phyloP scores from a whole-genome alignment of 2,329 filamentous ascomycete species.

The Oidium heveae region DNA sequence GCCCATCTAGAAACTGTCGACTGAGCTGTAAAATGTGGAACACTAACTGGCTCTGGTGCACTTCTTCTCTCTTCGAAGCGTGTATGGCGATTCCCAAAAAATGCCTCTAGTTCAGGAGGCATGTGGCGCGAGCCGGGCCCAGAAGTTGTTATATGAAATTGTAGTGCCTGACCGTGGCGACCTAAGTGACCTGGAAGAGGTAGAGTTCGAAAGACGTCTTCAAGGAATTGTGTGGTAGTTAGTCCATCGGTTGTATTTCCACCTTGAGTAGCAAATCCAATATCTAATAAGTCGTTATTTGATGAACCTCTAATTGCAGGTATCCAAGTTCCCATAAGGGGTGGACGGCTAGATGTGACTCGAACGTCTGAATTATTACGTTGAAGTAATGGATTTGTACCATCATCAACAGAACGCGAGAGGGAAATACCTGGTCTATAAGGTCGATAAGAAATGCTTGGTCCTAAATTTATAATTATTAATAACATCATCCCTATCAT shows the following conservation, averaged over 20 bases:
- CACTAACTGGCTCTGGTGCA: constrained; percentile 12
- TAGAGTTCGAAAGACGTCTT: constrained; percentile 14
- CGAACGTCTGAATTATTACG: constrained; percentile 21
- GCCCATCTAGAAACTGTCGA: constrained; percentile 59
- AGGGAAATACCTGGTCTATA: constrained; percentile 24
- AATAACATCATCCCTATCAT: background rate
- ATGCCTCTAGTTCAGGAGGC: constrained; percentile 23
- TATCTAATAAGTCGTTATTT: constrained; percentile 11
- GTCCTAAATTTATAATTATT: constrained; percentile 7
- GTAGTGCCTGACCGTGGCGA: constrained; percentile 26
- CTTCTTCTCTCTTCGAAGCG: constrained; percentile 9
- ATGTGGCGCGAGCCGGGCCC: constrained; percentile 21
- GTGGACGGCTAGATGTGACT: constrained; percentile 23
- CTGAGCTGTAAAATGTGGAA: constrained; percentile 34
- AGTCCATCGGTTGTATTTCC: constrained; percentile 12
- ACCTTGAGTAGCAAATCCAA: constrained; percentile 9
- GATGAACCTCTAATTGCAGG: constrained; percentile 18
- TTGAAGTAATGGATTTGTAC: constrained; percentile 64
- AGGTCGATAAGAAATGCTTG: constrained; percentile 20
- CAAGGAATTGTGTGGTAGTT: constrained; percentile 8
- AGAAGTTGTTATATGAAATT: constrained; percentile 31
- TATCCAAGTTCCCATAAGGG: constrained; percentile 25
- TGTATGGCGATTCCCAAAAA: constrained; percentile 15
- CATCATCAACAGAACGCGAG: constrained; percentile 44
- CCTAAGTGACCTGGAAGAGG: constrained; percentile 12